Conservation (phyloP, 1,139 yeast species). For the Sugiyamaella xylanicola region DNA sequence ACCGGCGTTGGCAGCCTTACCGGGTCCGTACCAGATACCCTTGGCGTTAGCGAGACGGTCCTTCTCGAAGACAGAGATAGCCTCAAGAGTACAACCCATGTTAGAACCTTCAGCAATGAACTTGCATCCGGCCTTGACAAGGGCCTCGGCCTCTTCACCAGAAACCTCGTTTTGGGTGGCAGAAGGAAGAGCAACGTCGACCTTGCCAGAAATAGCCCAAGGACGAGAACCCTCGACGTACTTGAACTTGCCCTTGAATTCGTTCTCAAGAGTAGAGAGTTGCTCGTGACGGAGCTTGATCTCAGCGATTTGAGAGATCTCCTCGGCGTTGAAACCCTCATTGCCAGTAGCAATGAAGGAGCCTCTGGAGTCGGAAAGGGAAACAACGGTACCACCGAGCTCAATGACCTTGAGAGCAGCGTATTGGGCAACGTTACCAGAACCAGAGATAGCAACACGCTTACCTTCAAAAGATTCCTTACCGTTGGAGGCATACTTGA, state of each 20-base stretch:
- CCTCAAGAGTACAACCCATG: constrained; percentile 99
- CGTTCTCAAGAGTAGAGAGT: constrained; percentile 66
- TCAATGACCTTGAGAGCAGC: constrained; percentile 97
- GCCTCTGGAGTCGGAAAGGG: constrained; percentile 95
- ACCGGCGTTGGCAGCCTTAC: constrained; percentile 99
- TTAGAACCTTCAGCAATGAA: constrained; percentile 98
- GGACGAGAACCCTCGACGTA: constrained; percentile 95
- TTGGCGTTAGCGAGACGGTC: constrained; percentile 60
- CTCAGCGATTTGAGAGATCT: constrained; percentile 72
- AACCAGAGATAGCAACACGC: constrained; percentile 94
- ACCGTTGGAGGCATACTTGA: constrained; percentile 87
- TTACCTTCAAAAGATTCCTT: constrained; percentile 88
- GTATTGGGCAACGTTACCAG: constrained; percentile 98
- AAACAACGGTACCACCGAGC: constrained; percentile 92
- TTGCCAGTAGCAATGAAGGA: constrained; percentile 55
- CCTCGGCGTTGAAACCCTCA: constrained; percentile 84
- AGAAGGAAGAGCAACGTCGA: constrained; percentile 95
- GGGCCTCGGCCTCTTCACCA: constrained; percentile 94
- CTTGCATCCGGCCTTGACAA: constrained; percentile 88
- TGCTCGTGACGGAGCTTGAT: constrained; percentile 83
- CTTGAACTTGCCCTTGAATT: constrained; percentile 54
- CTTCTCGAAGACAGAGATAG: constrained; percentile 90
- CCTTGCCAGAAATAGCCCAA: constrained; percentile 89
- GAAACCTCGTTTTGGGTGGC: constrained; percentile 98
- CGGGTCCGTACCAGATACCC: constrained; percentile 97